Conservation (phyloP, 805 yeast genomes). For the Ogataea paradorogensis region DNA sequence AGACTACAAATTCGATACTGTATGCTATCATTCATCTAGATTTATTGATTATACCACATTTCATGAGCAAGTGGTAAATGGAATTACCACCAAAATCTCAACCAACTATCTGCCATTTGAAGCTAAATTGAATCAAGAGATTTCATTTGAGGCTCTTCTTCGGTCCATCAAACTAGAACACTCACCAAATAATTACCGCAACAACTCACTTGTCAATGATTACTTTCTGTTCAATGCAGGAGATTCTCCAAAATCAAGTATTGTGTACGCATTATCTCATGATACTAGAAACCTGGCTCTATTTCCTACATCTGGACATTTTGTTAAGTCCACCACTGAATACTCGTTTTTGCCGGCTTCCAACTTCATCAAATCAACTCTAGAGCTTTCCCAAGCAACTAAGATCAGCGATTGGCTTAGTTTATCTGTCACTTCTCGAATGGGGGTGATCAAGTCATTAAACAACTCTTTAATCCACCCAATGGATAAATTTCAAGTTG, state of each 20-base stretch:
- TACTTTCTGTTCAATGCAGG: constrained; percentile 41
- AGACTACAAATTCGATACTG: constrained; percentile 38
- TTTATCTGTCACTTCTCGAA: constrained; percentile 23
- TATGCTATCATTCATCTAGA: constrained; percentile 42
- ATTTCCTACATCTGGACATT: constrained; percentile 43
- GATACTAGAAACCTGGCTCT: constrained; percentile 45
- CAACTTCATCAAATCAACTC: constrained; percentile 40
- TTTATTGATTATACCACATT: constrained; percentile 45
- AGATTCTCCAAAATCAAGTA: constrained; percentile 42
- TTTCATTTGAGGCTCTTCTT: constrained; percentile 42
- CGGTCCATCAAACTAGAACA: constrained; percentile 36
- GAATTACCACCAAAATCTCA: constrained; percentile 40
- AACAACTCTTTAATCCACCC: constrained; percentile 31
- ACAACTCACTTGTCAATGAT: constrained; percentile 32
- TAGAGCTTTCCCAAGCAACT: constrained; percentile 39
- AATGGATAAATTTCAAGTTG: constrained; percentile 52
- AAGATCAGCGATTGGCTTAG: constrained; percentile 19
- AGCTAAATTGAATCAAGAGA: constrained; percentile 43
- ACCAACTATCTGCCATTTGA: constrained; percentile 34
- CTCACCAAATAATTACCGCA: constrained; percentile 25
- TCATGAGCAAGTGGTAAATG: constrained; percentile 43
- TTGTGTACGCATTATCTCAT: constrained; percentile 38
- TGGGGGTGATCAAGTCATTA: constrained; percentile 27
- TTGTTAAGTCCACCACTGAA: constrained; percentile 31
- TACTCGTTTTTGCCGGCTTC: constrained; percentile 26